A percentile compares a stretch with the other conserved stretches of the same genome.
Conservation (phyloP, 352 stramenopile species). For the Phytophthora europaea region DNA sequence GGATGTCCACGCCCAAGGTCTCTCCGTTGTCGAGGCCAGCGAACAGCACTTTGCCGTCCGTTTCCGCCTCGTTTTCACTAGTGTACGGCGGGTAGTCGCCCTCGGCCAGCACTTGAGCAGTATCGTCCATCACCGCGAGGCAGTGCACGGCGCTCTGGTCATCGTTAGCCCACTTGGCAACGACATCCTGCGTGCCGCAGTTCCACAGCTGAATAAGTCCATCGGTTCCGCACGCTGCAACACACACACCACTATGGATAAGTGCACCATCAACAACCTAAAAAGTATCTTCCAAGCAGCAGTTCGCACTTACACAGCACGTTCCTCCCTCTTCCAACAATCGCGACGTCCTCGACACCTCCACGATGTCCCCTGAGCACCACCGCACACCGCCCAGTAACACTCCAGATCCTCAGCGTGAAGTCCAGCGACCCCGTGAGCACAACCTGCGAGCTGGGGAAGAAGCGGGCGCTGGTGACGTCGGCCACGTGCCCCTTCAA, state of each 20-base stretch:
- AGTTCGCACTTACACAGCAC: constrained; percentile 67
- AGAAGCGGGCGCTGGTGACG: constrained; percentile 70
- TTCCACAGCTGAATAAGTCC: constrained; percentile 77
- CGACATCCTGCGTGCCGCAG: constrained; percentile 58
- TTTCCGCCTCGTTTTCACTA: constrained; percentile 57
- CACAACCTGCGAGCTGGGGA: constrained; percentile 76
- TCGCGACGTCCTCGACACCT: constrained; percentile 65
- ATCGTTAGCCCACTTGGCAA: constrained; percentile 74
- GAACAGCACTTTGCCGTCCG: constrained; percentile 71
- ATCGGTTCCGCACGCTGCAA: constrained; percentile 68
- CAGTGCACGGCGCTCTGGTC: constrained; percentile 63
- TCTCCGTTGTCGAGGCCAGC: constrained; percentile 72
- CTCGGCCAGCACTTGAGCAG: constrained; percentile 14
- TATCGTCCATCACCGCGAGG: constrained; percentile 57
- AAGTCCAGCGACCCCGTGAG: constrained; percentile 82
- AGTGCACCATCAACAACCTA: neutral
- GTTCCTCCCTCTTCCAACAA: constrained; percentile 74
- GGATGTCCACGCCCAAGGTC: constrained; percentile 70
- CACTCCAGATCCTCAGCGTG: constrained; percentile 77
- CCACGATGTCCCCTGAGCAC: constrained; percentile 69
- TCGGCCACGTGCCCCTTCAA: constrained; percentile 70
- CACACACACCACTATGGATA: constrained; percentile 2
- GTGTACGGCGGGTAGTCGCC: constrained; percentile 17
- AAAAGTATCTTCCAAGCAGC: constrained; percentile 12
- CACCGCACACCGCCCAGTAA: constrained; percentile 59